Evolutionary conservation across 352 stramenopile genomes (phyloP), one percentile per base, ranked within the genome.

Genomic region (Pythium myriotylum): DNA sequence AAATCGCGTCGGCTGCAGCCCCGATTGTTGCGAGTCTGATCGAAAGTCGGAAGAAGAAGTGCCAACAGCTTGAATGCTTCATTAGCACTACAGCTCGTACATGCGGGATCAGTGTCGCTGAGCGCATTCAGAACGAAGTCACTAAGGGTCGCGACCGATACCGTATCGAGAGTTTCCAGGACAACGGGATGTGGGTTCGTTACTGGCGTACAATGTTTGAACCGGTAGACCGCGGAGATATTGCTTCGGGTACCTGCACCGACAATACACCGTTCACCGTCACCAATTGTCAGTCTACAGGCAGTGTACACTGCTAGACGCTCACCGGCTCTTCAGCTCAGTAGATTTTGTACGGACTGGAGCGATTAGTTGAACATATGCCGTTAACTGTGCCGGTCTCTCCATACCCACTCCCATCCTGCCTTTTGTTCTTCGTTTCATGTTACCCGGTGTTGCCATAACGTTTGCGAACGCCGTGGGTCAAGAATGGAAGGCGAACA

Each of bases 121-220:
- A 59, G 41, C n/a, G 20, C 3, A 27, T 59, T 10, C 53, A 59
- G 27, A n/a, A 39, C 40, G 29, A 51, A 0, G 42, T 59, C 20
- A 59, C 19, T n/a, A 29, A 40, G 27, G 53, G 53, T 20, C 49
- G 49, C 19, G 49, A 55, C 29, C n/a, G 32, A 7, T 55, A 41
- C 41, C 24, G 40, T 3, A 33, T 42, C 40, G 53, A 59, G 17
- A 42, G 40, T 19, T 33, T 52, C 41, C 24, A 52, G 10, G 13
- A n/a, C 3, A 33, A 61, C 29, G 54, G 54, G n/a, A 53, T 61
- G 17, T 53, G 40, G 54, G 54, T 43, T 19, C 43, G 54, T 17
- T 62, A 49, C 54, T 62, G 45, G 54, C 54, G 54, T 14, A 62
- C 54, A 22, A n/a, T n/a, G n/a, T n/a, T n/a, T n/a, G n/a, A n/a